phyloP scores from a whole-genome alignment of 163 green algal genomes.

The Scenedesmus sp. region DNA sequence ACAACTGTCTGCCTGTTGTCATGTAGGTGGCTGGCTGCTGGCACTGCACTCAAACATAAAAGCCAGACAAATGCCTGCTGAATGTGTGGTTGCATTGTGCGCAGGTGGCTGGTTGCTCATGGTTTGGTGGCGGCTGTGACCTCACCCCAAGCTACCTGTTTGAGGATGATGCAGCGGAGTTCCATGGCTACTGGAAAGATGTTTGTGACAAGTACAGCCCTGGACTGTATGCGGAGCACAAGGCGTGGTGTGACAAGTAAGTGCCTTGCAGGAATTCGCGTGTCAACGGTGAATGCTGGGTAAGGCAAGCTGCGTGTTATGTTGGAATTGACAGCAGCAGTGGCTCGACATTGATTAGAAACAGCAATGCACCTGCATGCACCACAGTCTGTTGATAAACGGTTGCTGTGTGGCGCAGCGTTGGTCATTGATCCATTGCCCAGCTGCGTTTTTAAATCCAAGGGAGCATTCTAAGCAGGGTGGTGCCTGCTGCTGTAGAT shows the following conservation, averaged over 20 bases:
- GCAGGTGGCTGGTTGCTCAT: constrained; percentile 82
- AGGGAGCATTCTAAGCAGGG: too few relatives aligned
- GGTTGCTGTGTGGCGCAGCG: too few relatives aligned
- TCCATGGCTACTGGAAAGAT: constrained; percentile 91
- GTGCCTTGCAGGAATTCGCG: not conserved
- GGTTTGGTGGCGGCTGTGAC: constrained; percentile 97
- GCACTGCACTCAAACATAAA: too few relatives aligned
- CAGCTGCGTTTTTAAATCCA: too few relatives aligned
- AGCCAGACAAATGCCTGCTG: too few relatives aligned
- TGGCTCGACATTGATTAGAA: too few relatives aligned
- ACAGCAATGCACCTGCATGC: too few relatives aligned
- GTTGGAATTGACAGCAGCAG: too few relatives aligned
- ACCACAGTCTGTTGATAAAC: too few relatives aligned
- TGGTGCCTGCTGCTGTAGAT: constrained; percentile 60
- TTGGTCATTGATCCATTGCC: too few relatives aligned
- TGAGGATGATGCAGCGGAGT: constrained; percentile 80
- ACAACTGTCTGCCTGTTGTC: not conserved
- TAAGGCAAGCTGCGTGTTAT: too few relatives aligned
- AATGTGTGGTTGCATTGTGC: not conserved
- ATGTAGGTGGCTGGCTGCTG: not conserved
- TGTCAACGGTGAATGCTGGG: too few relatives aligned
- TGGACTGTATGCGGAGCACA: constrained; percentile 86
- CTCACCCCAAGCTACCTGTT: constrained; percentile 95
- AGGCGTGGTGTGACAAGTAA: constrained; percentile 92
- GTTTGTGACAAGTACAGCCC: constrained; percentile 70